Evolutionary conservation across 1,284 basidiomycete genomes (phyloP), one percentile per base, ranked within the genome.

Genomic region (Cutaneotrichosporon daszewskae): DNA sequence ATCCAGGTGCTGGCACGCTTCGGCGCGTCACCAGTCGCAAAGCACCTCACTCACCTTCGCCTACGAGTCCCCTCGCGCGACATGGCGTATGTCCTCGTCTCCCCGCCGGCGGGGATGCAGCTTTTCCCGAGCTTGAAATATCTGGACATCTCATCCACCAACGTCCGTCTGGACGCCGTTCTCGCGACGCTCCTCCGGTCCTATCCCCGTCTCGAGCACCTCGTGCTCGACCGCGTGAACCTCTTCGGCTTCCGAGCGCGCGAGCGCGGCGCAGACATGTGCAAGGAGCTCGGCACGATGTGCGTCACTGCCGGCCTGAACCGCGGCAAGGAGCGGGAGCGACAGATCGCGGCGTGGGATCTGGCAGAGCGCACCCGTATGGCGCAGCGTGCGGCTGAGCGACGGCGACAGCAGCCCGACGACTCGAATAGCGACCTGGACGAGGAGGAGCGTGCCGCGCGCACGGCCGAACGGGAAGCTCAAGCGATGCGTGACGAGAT

Each of bases 141-240:
- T 40, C 63, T 73, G 14, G 72, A 73, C 48, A 59, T 73, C n/a
- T 69, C 68, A 5, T 72, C 72, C 5, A 68, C 71, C n/a, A 71
- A 72, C 36, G 56, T 73, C 6, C 60, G 71, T 23, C 55, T 72
- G 16, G 68, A 72, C 32, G 60, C 60, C 4, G 58, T 60, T 8
- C 51, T 73, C 0, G 47, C 62, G 0, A 53, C 59, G 12, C 46
- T 73, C 19, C 46, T 72, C 4, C 47, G 56, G 20, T 43, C 45
- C 13, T 66, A 69, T 32, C 37, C 49, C 3, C 49, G 49, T 3
- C 55, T 73, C 7, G 62, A 70, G 51, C 69, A 72, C 42, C 58
- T 73, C 18, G 64, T 73, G 9, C 53, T 72, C 27, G 72, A 73
- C 45, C 62, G 66, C 23, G 68, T 68, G 36, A 72, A 72, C 46